Evolutionary conservation across 1,284 basidiomycete species (phyloP).

Genomic region (Thelephora terrestris): DNA sequence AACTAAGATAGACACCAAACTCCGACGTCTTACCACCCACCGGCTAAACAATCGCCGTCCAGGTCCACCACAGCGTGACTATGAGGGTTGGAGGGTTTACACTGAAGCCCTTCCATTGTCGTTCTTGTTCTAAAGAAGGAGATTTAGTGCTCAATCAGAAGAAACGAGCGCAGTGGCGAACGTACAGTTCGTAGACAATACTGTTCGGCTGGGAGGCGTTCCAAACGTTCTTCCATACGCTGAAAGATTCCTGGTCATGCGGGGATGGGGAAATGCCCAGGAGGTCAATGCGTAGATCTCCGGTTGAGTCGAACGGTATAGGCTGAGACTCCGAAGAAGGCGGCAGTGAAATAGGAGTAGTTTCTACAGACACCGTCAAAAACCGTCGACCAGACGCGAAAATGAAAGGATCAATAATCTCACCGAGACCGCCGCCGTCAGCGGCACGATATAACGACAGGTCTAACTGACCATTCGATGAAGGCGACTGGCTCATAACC

Average conservation of each 20-base stretch:
- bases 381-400: neutral
- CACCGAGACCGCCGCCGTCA: slow-evolving; percentile 60
- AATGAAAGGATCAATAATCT: slow-evolving; percentile 16
- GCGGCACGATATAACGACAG: slow-evolving; percentile 62
- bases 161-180: slow-evolving; percentile 1
- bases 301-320: slow-evolving; percentile 78
- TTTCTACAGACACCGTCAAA: slow-evolving; percentile 15
- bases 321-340: slow-evolving; percentile 71
- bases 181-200: slow-evolving; percentile 54
- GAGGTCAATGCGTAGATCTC: slow-evolving; percentile 83
- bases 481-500: slow-evolving; percentile 62
- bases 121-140: slow-evolving; percentile 38
- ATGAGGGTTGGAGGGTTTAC: slow-evolving; percentile 78
- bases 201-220: slow-evolving; percentile 43
- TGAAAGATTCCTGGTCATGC: slow-evolving; percentile 32
- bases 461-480: slow-evolving; percentile 38
- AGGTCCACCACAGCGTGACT: slow-evolving; percentile 94
- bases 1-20: slow-evolving; percentile 4
- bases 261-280: slow-evolving; percentile 55
- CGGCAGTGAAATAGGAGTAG: slow-evolving; percentile 42
- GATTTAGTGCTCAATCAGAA: slow-evolving; percentile 1
- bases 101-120: slow-evolving; percentile 52
- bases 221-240: slow-evolving; percentile 73
- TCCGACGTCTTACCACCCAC: slow-evolving; percentile 27
- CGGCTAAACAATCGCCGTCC: slow-evolving; percentile 92